phyloP scores from a whole-genome alignment of 768 basidiomycete genomes.

The Suillus americanus region DNA sequence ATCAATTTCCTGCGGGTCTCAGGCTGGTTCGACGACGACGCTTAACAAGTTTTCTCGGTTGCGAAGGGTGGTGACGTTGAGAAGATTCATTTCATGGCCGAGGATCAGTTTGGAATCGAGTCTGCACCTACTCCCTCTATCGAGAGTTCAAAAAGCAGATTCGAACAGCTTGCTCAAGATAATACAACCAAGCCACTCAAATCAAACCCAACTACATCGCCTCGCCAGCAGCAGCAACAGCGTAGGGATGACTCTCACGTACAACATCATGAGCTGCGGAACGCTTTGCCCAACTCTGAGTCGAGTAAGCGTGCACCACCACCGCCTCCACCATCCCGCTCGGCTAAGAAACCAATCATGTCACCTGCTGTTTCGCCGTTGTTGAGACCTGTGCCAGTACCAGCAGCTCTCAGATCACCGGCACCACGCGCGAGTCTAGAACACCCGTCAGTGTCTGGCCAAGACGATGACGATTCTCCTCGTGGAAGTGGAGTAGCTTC shows the following conservation, averaged over 20 bases:
- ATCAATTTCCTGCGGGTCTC: background rate
- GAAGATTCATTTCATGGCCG: slow-evolving; percentile 6
- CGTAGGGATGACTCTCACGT: background rate
- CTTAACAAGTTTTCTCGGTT: background rate
- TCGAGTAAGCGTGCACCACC: slow-evolving; percentile 57
- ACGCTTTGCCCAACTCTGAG: slow-evolving; percentile 57
- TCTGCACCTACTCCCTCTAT: slow-evolving; percentile 60
- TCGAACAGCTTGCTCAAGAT: slow-evolving; percentile 63
- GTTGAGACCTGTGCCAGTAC: slow-evolving; percentile 50
- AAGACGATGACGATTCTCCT: slow-evolving; percentile 16
- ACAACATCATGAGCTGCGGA: slow-evolving; percentile 37
- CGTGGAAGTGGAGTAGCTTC: slow-evolving; percentile 2
- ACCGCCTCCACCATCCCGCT: slow-evolving; percentile 54
- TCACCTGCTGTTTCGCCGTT: slow-evolving; percentile 48
- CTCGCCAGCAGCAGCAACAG: background rate
- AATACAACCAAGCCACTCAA: slow-evolving; percentile 22
- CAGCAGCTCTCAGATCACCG: slow-evolving; percentile 26
- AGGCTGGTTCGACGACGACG: background rate
- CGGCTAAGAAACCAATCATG: slow-evolving; percentile 33
- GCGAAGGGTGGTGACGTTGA: background rate
- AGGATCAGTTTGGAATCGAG: slow-evolving; percentile 40
- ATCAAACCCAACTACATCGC: slow-evolving; percentile 11
- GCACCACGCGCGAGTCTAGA: slow-evolving; percentile 24
- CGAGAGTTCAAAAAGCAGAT: slow-evolving; percentile 65
- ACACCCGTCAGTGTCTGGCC: slow-evolving; percentile 7